Base-by-base conservation (phyloP, 1,284 basidiomycete species). In the Coniferiporia weirii region DNA sequence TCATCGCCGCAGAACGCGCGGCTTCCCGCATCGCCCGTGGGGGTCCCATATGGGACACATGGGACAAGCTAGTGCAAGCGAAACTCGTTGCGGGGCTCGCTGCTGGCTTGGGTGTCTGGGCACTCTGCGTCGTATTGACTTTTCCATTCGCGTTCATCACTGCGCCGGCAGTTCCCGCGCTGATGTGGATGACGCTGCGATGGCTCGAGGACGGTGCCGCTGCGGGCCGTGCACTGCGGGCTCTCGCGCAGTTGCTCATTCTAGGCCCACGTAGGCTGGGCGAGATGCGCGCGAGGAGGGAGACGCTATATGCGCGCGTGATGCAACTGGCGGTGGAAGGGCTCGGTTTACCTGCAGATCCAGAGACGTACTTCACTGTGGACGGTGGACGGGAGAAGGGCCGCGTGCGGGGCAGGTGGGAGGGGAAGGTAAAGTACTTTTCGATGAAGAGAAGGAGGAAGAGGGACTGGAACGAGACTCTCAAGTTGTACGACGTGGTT, bases 11-110 rank as follows among this genome's bases (percentile, higher is more conserved):
- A 10, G 79, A 83, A 65, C 79, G 82, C 66, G 82, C 81, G 10
- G 82, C 86, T 32, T 79, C 79, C 66, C 83, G 84, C 63, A 85
- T 87, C 78, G 85, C 87, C 72, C 86, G 84, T 70, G 85, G 80
- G 0, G 89, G 90, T 0, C 89, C 89, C 0, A 78, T 87, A 36
- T 89, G 85, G 75, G 87, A 92, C 66, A 91, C 88, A 0, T 91
- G 81, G 78, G 90, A 92, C 66, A 90, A 93, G 71, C 90, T 94
- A 64, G 90, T 92, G 4, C 91, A 94, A 68, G 90, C 91, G 69
- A 94, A 94, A 70, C 84, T 94, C 54, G 81, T 88, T 32, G 91
- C 89, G 66, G 92, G 91, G 6, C 76, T 94, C 35, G 67, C 84
- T 9, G 85, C 88, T 1, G 89, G 89, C 1, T 62, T 87, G 5